Evolutionary conservation across 1,284 basidiomycete species (phyloP).

Genomic region (Melampsora larici-populina): DNA sequence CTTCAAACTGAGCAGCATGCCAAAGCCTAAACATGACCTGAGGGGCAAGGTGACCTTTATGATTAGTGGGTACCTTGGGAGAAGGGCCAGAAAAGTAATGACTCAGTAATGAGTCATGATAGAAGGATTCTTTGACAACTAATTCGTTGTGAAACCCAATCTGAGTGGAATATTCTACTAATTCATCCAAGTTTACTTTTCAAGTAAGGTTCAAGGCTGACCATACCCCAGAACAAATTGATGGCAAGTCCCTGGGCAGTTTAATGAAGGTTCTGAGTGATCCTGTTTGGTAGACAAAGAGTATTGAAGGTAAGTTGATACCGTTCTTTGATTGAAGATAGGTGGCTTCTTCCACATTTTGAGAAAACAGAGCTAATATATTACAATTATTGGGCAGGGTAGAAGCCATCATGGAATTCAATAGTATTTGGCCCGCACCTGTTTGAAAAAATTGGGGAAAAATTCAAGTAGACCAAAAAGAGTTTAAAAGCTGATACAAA

Average conservation of each 20-base stretch:
- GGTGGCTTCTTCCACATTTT: not conserved
- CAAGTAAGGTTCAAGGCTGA: not conserved
- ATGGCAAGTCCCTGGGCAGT: not conserved
- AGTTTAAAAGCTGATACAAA: too few species aligned
- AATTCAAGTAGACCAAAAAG: too few species aligned
- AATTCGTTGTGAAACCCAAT: conserved; percentile 10
- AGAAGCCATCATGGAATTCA: not conserved
- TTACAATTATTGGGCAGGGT: not conserved
- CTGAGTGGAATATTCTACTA: conserved; percentile 4
- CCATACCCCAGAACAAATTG: not conserved
- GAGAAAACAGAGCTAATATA: not conserved
- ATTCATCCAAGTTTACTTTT: not conserved
- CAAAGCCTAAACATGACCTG: conserved; percentile 27
- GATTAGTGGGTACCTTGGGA: not conserved
- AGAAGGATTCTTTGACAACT: not conserved
- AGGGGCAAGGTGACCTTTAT: conserved; percentile 13
- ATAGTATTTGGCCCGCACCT: not conserved
- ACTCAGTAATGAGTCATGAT: not conserved
- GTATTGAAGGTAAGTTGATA: not conserved
- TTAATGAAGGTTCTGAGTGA: not conserved
- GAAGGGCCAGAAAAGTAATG: not conserved
- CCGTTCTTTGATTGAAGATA: not conserved
- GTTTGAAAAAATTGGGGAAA: not conserved
- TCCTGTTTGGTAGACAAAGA: not conserved
- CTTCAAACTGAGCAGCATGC: conserved; percentile 28